phyloP scores from a whole-genome alignment of 106 monocot genomes.

The Alisma plantagoaquatica region DNA sequence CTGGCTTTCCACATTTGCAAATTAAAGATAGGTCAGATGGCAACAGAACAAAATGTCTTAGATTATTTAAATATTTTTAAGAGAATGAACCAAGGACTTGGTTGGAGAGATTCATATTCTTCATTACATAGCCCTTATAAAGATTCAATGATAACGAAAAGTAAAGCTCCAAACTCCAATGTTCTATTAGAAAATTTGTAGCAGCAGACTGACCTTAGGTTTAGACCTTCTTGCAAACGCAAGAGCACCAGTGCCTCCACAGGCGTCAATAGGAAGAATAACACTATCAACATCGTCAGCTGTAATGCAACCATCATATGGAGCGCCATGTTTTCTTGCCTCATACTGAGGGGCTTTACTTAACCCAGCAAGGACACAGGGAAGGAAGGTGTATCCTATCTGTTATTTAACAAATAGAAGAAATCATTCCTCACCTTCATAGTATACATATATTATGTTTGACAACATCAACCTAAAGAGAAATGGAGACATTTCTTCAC shows the following conservation, averaged over 20 bases:
- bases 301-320: constrained; percentile 30
- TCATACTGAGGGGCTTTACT: constrained; percentile 77
- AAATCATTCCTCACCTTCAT: neutral
- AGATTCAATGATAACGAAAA: no score
- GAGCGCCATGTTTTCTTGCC: constrained; percentile 9
- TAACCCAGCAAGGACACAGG: constrained; percentile 89
- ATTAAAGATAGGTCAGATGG: no score
- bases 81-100: no score
- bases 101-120: no score
- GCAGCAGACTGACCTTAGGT: constrained; percentile 60
- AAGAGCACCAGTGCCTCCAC: constrained; percentile 79
- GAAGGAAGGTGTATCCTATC: constrained; percentile 94
- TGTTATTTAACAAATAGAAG: constrained; percentile 6
- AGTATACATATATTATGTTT: no score
- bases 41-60: no score
- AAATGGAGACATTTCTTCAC: neutral
- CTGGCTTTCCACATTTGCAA: no score
- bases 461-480: neutral
- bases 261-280: constrained; percentile 73
- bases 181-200: no score
- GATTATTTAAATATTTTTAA: no score
- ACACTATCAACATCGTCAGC: constrained; percentile 84
- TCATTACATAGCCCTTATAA: no score
- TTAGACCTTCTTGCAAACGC: constrained; percentile 59
- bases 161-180: no score